Evolutionary conservation across 805 yeast species (phyloP).

Genomic region (Yarrowia yakushimensis): DNA sequence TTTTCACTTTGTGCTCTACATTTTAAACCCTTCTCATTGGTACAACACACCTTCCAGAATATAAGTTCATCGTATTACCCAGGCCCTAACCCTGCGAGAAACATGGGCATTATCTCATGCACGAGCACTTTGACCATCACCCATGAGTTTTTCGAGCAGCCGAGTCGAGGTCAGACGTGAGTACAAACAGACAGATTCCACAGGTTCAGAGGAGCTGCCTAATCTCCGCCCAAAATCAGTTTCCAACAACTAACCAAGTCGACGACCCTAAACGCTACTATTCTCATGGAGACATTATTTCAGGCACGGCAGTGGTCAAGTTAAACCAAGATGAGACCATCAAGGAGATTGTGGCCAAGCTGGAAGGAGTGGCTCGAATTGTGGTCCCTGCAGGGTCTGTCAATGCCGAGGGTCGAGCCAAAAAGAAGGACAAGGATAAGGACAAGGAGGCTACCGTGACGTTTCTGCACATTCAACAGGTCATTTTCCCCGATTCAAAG

Average conservation of each 20-base stretch:
- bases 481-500: conserved; percentile 40
- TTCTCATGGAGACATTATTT: conserved; percentile 30
- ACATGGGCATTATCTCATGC: conserved; percentile 21
- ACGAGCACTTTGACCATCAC: background rate
- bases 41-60: background rate
- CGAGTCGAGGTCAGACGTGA: conserved; percentile 15
- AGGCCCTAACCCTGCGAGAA: conserved; percentile 6
- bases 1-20: background rate
- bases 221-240: background rate
- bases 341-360: conserved; percentile 34
- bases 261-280: conserved; percentile 22
- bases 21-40: background rate
- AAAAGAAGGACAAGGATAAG: conserved; percentile 30
- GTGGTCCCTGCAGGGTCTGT: conserved; percentile 29
- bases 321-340: conserved; percentile 33
- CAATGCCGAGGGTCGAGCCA: conserved; percentile 31
- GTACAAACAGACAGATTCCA: background rate
- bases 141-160: conserved; percentile 20
- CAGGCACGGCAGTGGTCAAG: conserved; percentile 32
- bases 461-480: conserved; percentile 34
- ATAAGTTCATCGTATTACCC: no score
- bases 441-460: conserved; percentile 27
- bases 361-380: conserved; percentile 36
- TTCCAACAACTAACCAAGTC: background rate
- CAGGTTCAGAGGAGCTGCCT: background rate